Conservation (phyloP, 1,284 basidiomycete species). For the Pseudozyma flocculosa region DNA sequence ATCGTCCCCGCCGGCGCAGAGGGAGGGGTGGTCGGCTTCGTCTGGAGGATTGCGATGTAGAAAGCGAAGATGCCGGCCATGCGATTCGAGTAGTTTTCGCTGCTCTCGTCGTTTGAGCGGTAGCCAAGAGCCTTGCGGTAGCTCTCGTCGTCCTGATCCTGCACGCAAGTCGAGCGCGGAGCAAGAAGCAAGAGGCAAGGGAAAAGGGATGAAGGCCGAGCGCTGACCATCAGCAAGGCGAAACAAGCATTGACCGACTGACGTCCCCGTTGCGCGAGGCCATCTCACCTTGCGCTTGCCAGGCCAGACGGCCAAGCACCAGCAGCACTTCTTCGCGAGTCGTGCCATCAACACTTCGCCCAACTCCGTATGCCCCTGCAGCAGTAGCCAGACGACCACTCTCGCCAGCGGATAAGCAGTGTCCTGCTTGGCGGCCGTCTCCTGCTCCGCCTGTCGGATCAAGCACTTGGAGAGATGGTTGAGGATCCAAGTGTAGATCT, state of each 20-base stretch:
- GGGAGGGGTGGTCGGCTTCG: constrained; percentile 35
- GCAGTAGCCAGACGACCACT: constrained; percentile 71
- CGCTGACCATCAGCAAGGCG: too few species aligned
- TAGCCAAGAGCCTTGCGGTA: constrained; percentile 73
- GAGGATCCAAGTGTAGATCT: constrained; percentile 72
- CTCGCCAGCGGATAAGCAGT: constrained; percentile 80
- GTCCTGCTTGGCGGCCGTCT: constrained; percentile 84
- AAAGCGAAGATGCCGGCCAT: constrained; percentile 80
- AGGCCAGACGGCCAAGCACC: constrained; percentile 62
- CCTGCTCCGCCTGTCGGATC: constrained; percentile 88
- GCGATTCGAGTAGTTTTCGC: constrained; percentile 71
- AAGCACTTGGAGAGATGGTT: constrained; percentile 85
- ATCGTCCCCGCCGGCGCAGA: background rate
- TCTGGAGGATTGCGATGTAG: constrained; percentile 77
- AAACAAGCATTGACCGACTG: too few species aligned
- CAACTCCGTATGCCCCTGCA: constrained; percentile 65
- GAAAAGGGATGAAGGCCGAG: background rate
- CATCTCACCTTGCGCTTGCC: constrained; percentile 14
- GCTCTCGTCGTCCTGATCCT: constrained; percentile 61
- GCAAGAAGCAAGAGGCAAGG: background rate
- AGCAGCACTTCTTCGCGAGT: constrained; percentile 75
- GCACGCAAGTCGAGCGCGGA: background rate
- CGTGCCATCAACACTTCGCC: constrained; percentile 78
- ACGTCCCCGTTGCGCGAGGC: too few species aligned
- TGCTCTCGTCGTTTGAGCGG: constrained; percentile 61